Conservation (phyloP, 1,284 basidiomycete species). For the Agroathelia rolfsii region DNA sequence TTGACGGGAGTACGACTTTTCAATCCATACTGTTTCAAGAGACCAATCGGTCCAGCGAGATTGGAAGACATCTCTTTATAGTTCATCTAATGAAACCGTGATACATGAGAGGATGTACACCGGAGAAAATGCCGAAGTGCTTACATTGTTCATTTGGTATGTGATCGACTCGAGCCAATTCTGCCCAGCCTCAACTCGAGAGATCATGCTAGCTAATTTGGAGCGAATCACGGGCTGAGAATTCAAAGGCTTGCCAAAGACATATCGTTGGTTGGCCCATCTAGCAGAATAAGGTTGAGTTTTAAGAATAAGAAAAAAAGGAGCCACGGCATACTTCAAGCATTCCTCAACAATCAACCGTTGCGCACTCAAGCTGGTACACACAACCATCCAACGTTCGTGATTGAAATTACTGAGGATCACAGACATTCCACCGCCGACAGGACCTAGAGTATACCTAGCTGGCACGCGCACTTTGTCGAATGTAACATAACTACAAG, state of each 20-base stretch:
- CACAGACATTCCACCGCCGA: conserved; percentile 80
- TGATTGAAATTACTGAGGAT: conserved; percentile 84
- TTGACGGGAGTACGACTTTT: conserved; percentile 1
- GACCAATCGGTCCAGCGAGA: conserved; percentile 64
- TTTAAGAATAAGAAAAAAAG: not conserved
- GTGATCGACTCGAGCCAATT: conserved; percentile 87
- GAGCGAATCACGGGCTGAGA: conserved; percentile 86
- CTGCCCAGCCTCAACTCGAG: conserved; percentile 80
- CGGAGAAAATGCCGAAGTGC: conserved; percentile 11
- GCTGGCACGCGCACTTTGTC: conserved; percentile 71
- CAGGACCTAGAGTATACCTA: conserved; percentile 78
- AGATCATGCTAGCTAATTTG: conserved; percentile 85
- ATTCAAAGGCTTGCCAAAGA: conserved; percentile 85
- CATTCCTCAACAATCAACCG: conserved; percentile 71
- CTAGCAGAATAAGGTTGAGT: conserved; percentile 22
- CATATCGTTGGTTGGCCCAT: conserved; percentile 77
- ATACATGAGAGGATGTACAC: conserved; percentile 2
- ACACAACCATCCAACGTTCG: conserved; percentile 80
- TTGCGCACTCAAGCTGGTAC: conserved; percentile 61
- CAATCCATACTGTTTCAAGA: conserved; percentile 55
- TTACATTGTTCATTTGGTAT: conserved; percentile 86
- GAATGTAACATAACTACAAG: not conserved
- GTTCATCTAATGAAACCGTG: conserved; percentile 42
- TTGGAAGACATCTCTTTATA: conserved; percentile 76
- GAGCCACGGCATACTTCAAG: conserved; percentile 43